phyloP scores from a whole-genome alignment of 106 monocot species.

The Triglochin maritima region DNA sequence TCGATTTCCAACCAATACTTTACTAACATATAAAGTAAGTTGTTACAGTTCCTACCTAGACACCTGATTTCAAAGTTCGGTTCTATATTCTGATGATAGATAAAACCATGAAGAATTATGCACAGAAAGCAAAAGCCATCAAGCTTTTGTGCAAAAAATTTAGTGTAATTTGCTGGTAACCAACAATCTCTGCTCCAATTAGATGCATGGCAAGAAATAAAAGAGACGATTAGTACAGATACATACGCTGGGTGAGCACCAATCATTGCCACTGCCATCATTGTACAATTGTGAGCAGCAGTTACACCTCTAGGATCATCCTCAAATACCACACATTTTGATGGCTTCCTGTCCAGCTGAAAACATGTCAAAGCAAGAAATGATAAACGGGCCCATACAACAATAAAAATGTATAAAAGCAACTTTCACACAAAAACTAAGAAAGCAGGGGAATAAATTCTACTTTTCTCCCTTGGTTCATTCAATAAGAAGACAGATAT shows the following conservation, averaged over 20 bases:
- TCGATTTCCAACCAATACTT: no score
- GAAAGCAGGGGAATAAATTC: background rate
- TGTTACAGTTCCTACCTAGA: no score
- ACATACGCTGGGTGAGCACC: slow-evolving; percentile 90
- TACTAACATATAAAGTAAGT: no score
- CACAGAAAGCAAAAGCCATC: no score
- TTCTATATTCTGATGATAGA: background rate
- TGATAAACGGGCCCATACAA: background rate
- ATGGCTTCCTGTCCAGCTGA: slow-evolving; percentile 90
- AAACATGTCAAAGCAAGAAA: background rate
- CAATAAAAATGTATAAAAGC: background rate
- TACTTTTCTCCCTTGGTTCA: background rate
- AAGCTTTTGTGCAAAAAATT: no score
- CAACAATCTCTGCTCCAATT: no score
- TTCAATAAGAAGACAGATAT: no score
- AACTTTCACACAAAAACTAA: background rate
- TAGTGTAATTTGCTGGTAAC: no score
- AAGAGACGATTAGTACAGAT: background rate
- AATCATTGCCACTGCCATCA: slow-evolving; percentile 96
- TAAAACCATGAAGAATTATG: background rate
- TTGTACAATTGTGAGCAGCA: slow-evolving; percentile 97
- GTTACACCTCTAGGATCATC: slow-evolving; percentile 95
- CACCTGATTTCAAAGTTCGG: background rate
- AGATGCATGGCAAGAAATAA: no score
- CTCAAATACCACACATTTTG: slow-evolving; percentile 94